These are phyloP conservation scores for Taphrina flavorubra DNA, from an alignment of 1,139 yeast genomes.

Conservation along the genomic window DNA sequence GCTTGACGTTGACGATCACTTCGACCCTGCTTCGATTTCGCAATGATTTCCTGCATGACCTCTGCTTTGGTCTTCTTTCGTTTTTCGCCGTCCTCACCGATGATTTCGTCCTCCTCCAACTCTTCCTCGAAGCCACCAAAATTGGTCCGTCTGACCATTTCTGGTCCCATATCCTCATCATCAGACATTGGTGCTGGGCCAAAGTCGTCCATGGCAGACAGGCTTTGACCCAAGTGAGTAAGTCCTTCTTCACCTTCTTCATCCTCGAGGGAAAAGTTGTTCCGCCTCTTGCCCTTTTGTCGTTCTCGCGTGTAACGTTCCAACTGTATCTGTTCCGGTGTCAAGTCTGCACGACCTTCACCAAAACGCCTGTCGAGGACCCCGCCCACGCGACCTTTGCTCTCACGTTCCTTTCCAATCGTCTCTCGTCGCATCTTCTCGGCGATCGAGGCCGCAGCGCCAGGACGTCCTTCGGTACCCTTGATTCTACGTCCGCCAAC, in stretches of 20 bases:
- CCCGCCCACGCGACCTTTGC: conserved; percentile 76
- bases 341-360: conserved; percentile 72
- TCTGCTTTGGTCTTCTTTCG: conserved; percentile 87
- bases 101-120: conserved; percentile 51
- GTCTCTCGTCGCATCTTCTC: conserved; percentile 73
- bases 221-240: conserved; percentile 80
- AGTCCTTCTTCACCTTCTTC: conserved; percentile 64
- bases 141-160: conserved; percentile 40
- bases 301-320: conserved; percentile 91
- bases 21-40: conserved; percentile 89
- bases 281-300: conserved; percentile 54
- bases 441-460: conserved; percentile 74
- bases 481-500: conserved; percentile 63
- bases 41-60: conserved; percentile 95
- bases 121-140: conserved; percentile 49
- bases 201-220: conserved; percentile 60
- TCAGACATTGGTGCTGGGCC: conserved; percentile 57
- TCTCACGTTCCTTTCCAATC: conserved; percentile 65
- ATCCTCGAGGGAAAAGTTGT: conserved; percentile 69
- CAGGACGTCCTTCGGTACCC: conserved; percentile 73
- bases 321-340: conserved; percentile 90
- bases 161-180: conserved; percentile 49
- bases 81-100: conserved; percentile 53
- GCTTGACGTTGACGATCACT: conserved; percentile 84
- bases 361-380: conserved; percentile 89